phyloP scores from a whole-genome alignment of 2,329 filamentous ascomycete genomes.

The Nakataea oryzae region DNA sequence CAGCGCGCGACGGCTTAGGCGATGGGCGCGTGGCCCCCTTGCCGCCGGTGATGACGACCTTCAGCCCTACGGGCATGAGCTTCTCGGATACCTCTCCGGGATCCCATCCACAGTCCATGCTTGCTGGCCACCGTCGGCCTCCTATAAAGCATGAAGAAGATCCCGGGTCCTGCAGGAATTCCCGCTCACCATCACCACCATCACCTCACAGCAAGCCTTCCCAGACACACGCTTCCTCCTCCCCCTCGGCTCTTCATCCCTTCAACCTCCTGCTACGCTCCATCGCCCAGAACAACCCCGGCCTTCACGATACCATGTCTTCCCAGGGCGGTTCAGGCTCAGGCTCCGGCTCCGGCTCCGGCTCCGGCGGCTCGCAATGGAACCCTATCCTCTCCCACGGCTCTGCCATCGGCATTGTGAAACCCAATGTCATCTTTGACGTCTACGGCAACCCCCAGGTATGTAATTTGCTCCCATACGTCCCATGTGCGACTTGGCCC shows the following conservation, averaged over 20 bases:
- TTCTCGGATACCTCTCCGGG: neutral
- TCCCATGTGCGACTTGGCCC: too few species aligned
- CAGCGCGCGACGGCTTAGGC: neutral
- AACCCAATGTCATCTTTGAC: slow-evolving; percentile 14
- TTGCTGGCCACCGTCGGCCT: neutral
- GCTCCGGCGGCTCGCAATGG: slow-evolving; percentile 8
- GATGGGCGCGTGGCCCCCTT: neutral
- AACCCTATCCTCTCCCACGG: slow-evolving; percentile 14
- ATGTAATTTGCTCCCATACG: neutral
- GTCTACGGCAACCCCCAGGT: slow-evolving; percentile 2
- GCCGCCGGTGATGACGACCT: too few species aligned
- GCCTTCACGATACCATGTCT: neutral
- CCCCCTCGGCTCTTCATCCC: neutral
- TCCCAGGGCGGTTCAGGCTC: neutral
- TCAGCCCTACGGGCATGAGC: neutral
- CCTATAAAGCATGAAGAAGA: neutral
- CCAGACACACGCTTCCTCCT: neutral
- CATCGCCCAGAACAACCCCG: neutral
- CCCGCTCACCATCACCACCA: neutral
- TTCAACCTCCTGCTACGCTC: neutral
- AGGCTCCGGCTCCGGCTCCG: neutral
- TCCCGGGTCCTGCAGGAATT: neutral
- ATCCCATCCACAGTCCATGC: neutral
- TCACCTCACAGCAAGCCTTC: neutral
- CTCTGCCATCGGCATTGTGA: slow-evolving; percentile 15